Evolutionary conservation across 306 rosid genomes (phyloP), one percentile per base, ranked within the genome.

Genomic region (Neltuma alba): DNA sequence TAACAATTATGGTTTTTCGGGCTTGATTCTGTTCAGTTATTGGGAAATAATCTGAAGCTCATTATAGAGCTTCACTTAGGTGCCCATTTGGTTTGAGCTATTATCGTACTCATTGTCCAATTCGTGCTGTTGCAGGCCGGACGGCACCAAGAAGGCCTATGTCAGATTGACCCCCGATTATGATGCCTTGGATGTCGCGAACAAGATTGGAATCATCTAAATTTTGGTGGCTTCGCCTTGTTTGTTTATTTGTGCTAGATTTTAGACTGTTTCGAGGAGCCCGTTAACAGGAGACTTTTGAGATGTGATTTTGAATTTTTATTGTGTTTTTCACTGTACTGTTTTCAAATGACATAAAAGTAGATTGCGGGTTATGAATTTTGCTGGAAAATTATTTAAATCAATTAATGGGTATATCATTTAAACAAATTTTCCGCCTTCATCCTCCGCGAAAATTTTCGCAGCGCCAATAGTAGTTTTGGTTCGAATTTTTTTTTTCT

Each of bases 111-210:
- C 60, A 12, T 31, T 25, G 13, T 55, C 7, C 44, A 0, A 9
- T 54, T 54, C 14, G 21, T 2, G 12, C 9, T 80, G 15, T 71
- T 89, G 73, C 91, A 93, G 98, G 91, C 98, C 97, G 10, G 97
- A 93, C 85, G 97, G 98, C 57, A 91, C 97, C 80, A 93, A 93
- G 87, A 93, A 93, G 89, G 98, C 98, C 3, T 93, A 93, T 80
- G 98, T 93, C 3, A 84, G 93, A 85, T 83, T 93, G 94, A 91
- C 97, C 12, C 98, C 93, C 5, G 98, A 93, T 74, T 89, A 82
- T 11, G 97, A 93, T 84, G 97, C 98, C 5, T 77, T 93, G 81
- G 98, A 93, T 72, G 97, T 93, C 13, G 97, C 98, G 18, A 93
- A 93, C 97, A 93, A 93, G 87, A 93, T 93, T 64, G 98, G 98